These are phyloP conservation scores for Tulasnella sp. DNA, from an alignment of 768 basidiomycete species.

Conservation along the genomic window DNA sequence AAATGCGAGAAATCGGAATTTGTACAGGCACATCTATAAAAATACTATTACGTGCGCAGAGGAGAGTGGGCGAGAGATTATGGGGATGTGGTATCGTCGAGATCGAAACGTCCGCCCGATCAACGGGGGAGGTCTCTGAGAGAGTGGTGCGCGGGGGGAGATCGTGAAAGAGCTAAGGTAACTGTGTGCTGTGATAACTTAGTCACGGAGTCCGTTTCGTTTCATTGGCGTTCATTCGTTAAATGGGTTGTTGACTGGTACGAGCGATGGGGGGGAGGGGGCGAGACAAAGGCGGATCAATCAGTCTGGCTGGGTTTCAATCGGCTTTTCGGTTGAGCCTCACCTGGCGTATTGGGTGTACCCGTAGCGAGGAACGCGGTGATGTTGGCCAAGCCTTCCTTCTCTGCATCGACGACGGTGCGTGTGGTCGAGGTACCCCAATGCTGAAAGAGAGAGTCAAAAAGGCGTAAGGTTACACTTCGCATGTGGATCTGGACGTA, in stretches of 20 bases:
- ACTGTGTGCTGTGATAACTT: not conserved
- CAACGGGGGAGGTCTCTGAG: not conserved
- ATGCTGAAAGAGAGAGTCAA: constrained; percentile 1
- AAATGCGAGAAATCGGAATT: not conserved
- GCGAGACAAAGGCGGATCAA: not conserved
- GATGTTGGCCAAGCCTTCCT: constrained; percentile 34
- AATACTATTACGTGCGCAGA: not conserved
- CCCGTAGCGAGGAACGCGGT: constrained; percentile 33
- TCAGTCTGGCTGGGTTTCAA: not conserved
- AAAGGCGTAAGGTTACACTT: not conserved
- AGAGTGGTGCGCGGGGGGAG: not conserved
- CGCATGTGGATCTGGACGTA: not conserved
- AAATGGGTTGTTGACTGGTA: not conserved
- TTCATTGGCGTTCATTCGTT: not conserved
- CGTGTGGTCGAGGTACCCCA: constrained; percentile 30
- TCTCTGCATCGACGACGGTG: constrained; percentile 30
- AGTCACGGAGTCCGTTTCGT: constrained; percentile 7
- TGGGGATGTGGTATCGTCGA: not conserved
- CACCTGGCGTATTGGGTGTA: constrained; percentile 32
- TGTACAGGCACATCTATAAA: constrained; percentile 13
- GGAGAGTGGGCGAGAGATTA: not conserved
- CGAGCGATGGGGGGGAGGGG: too few relatives aligned
- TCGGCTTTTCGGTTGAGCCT: not conserved
- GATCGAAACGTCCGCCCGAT: not conserved
- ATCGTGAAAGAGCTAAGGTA: not conserved